Conservation (phyloP, 1,139 yeast genomes). For the Geotrichum macrosporum region DNA sequence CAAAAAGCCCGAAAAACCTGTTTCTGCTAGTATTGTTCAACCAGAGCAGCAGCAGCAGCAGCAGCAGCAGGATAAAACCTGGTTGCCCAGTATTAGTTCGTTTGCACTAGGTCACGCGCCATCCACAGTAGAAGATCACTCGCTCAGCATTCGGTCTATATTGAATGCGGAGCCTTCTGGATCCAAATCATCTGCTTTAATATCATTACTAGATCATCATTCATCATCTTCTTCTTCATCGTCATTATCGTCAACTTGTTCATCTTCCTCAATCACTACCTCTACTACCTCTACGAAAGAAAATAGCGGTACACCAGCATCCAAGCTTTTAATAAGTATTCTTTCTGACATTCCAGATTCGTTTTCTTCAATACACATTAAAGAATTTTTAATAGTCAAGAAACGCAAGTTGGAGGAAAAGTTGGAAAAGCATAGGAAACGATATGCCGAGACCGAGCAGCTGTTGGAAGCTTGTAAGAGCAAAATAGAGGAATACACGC, state of each 20-base stretch:
- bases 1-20: not conserved
- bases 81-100: slow-evolving; percentile 18
- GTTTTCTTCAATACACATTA: slow-evolving; percentile 14
- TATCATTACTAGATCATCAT: not conserved
- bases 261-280: not conserved
- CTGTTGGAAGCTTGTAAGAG: slow-evolving; percentile 20
- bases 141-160: slow-evolving; percentile 20
- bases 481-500: slow-evolving; percentile 18
- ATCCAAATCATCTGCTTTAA: not conserved
- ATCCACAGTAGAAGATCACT: slow-evolving; percentile 8
- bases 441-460: slow-evolving; percentile 18
- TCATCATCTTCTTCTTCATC: slow-evolving; percentile 1
- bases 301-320: slow-evolving; percentile 20
- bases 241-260: slow-evolving; percentile 1
- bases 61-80: not conserved
- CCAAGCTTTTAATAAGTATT: slow-evolving; percentile 21
- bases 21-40: not conserved
- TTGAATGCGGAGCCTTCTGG: slow-evolving; percentile 17
- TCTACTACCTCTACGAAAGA: not conserved
- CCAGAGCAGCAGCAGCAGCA: not conserved
- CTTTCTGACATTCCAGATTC: slow-evolving; percentile 23
- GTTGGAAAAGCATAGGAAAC: slow-evolving; percentile 13
- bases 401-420: slow-evolving; percentile 22
- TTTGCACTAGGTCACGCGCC: slow-evolving; percentile 6
- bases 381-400: slow-evolving; percentile 20